Percentiles rank a stretch among this genome's conserved stretches.
Conservation (phyloP, 2,329 filamentous ascomycete genomes). For the Golovinomyces cichoracearum region DNA sequence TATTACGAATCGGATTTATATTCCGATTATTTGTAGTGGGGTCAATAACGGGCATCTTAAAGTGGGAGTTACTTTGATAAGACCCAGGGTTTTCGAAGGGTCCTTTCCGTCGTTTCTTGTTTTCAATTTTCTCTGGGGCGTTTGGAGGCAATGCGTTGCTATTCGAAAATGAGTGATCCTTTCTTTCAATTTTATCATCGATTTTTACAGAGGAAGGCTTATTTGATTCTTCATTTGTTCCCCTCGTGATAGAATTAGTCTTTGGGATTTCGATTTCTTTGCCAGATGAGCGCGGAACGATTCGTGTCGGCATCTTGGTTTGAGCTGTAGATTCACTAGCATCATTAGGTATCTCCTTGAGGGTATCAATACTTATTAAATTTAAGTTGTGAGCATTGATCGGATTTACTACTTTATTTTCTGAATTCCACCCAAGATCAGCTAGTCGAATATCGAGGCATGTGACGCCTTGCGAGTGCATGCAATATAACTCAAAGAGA, state of each 20-base stretch:
- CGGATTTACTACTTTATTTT: slow-evolving; percentile 62
- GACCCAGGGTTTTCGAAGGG: slow-evolving; percentile 14
- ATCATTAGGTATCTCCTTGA: slow-evolving; percentile 21
- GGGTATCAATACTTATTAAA: slow-evolving; percentile 44
- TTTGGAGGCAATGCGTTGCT: slow-evolving; percentile 8
- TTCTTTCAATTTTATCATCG: slow-evolving; percentile 2
- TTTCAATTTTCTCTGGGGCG: slow-evolving; percentile 31
- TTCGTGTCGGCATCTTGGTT: slow-evolving; percentile 9
- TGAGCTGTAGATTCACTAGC: slow-evolving; percentile 4
- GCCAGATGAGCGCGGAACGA: slow-evolving; percentile 10
- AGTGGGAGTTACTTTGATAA: slow-evolving; percentile 6
- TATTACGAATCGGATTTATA: slow-evolving; percentile 8
- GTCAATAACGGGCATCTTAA: slow-evolving; percentile 14
- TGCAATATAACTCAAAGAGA: slow-evolving; percentile 83
- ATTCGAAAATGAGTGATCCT: slow-evolving; percentile 7
- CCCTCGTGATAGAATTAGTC: not conserved
- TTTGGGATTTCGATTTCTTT: slow-evolving; percentile 10
- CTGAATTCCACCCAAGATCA: slow-evolving; percentile 73
- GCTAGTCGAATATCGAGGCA: slow-evolving; percentile 64
- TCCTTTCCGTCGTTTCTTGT: slow-evolving; percentile 47
- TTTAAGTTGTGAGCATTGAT: slow-evolving; percentile 53
- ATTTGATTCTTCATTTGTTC: not conserved
- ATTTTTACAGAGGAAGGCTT: not conserved
- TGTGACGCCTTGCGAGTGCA: slow-evolving; percentile 94
- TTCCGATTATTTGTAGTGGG: slow-evolving; percentile 13